These are phyloP conservation scores for Salix brachista DNA, from an alignment of 345 rosid species.

Conservation along the genomic window DNA sequence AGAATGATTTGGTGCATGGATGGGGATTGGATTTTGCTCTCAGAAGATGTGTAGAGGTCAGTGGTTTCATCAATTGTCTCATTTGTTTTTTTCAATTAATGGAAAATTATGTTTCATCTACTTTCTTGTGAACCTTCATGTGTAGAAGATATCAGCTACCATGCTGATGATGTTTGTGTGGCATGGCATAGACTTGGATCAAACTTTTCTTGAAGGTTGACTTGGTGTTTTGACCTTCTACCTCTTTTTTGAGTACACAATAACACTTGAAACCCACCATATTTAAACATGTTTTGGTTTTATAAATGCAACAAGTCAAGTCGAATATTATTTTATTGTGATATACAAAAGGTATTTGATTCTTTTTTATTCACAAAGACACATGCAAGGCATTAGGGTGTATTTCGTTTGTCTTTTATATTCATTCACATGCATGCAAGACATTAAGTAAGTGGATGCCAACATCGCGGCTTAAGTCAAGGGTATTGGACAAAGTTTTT, in stretches of 20 bases:
- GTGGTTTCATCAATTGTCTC: conserved; percentile 5
- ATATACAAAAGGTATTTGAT: neutral
- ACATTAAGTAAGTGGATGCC: neutral
- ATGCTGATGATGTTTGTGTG: neutral
- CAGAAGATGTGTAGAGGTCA: conserved; percentile 35
- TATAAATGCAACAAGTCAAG: neutral
- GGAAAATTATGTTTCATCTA: neutral
- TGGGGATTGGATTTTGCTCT: conserved; percentile 40
- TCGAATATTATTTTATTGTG: neutral
- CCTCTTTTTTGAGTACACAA: neutral
- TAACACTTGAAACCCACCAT: neutral
- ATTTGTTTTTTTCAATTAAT: neutral
- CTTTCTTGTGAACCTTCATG: neutral
- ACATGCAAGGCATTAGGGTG: too few relatives aligned
- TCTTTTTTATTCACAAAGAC: neutral
- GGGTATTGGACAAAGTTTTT: too few relatives aligned
- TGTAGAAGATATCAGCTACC: neutral
- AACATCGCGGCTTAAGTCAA: too few relatives aligned
- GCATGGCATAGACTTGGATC: neutral
- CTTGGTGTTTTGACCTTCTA: neutral
- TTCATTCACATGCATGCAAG: neutral
- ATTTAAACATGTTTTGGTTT: too few relatives aligned
- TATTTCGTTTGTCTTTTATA: too few relatives aligned
- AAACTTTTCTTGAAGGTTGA: neutral
- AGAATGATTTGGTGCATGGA: conserved; percentile 39